phyloP scores from a whole-genome alignment of 371 early-diverging fungal genomes.

The Mortierella sp. region DNA sequence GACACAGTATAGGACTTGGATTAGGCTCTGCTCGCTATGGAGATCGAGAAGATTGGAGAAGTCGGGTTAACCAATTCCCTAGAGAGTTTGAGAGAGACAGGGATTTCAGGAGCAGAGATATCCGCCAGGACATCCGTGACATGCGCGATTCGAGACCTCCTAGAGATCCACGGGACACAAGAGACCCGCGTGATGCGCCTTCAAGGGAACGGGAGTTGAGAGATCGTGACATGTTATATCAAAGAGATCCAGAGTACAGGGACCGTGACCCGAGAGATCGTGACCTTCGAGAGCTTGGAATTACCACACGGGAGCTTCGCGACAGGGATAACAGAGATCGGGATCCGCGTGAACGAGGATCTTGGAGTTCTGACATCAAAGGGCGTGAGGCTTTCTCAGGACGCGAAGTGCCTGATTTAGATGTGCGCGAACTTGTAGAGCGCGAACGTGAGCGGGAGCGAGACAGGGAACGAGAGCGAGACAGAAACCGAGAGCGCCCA shows the following conservation, averaged over 20 bases:
- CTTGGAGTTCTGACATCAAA: slow-evolving; percentile 58
- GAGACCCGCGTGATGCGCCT: slow-evolving; percentile 25
- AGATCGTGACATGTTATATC: slow-evolving; percentile 16
- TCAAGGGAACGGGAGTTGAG: slow-evolving; percentile 22
- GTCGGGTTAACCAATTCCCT: slow-evolving; percentile 24
- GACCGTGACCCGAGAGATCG: slow-evolving; percentile 39
- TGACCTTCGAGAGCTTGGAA: slow-evolving; percentile 59
- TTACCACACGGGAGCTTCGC: slow-evolving; percentile 59
- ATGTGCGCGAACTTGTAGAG: slow-evolving; percentile 58
- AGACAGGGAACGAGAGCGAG: slow-evolving; percentile 63
- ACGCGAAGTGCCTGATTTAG: slow-evolving; percentile 62
- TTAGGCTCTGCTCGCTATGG: slow-evolving; percentile 35
- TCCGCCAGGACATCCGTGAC: slow-evolving; percentile 41
- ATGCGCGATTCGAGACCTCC: slow-evolving; percentile 41
- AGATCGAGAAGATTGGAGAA: slow-evolving; percentile 53
- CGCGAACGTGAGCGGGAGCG: slow-evolving; percentile 60
- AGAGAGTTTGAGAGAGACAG: slow-evolving; percentile 48
- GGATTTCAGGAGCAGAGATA: slow-evolving; percentile 33
- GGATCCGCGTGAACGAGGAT: slow-evolving; percentile 63
- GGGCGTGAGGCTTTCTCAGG: slow-evolving; percentile 54
- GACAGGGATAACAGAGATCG: slow-evolving; percentile 51
- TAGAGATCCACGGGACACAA: slow-evolving; percentile 26
- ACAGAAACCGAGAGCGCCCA: slow-evolving; percentile 44
- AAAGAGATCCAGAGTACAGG: slow-evolving; percentile 21
- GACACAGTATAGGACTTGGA: slow-evolving; percentile 31